Base-by-base conservation (phyloP, 441 rosid species). In the Raphanus hybrid region DNA sequence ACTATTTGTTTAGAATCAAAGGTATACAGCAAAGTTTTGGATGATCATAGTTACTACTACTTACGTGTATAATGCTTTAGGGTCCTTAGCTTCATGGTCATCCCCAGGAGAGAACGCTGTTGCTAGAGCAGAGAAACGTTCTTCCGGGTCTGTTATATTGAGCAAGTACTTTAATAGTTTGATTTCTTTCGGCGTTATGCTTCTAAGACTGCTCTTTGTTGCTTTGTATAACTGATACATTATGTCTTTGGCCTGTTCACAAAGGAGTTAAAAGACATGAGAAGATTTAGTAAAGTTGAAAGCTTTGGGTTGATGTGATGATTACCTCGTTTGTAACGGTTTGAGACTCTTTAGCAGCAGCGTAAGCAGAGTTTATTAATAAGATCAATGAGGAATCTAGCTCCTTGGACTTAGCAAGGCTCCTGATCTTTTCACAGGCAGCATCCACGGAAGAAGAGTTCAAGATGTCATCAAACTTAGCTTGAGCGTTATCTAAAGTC, bases 111-210 rank as follows among this genome's bases (percentile, higher is more conserved):
- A 89, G 82, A 94, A 94, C 18, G 94, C 89, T 66, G 88, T 88
- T 78, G 99, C 99, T 76, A 95, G 81, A 10, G 98, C 97, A 14
- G 96, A 88, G 82, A 95, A 92, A 48, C 98, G 86, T 85, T 91
- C 98, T 82, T 94, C 98, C 6, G 99, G 99, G 77, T 92, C 98
- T 62, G 85, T 82, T 61, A 94, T 89, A 86, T 92, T 92, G 64
- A 94, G 88, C 62, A 92, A 85, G 78, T 94, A 78, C 86, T 92
- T 94, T 6, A 92, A 79, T 41, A 94, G 85, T 83, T 87, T 94
- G 82, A 94, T 81, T 76, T 94, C 98, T 85, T 92, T 91, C 0
- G 99, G 98, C 11, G 91, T 85, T 45, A 94, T 90, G 85, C 97
- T 87, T 81, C 93, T 88, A 12, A 92, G 90, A 75, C 95, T 86